These are phyloP conservation scores for Rosa lucieae DNA, from an alignment of 306 rosid genomes.

Conservation along the genomic window DNA sequence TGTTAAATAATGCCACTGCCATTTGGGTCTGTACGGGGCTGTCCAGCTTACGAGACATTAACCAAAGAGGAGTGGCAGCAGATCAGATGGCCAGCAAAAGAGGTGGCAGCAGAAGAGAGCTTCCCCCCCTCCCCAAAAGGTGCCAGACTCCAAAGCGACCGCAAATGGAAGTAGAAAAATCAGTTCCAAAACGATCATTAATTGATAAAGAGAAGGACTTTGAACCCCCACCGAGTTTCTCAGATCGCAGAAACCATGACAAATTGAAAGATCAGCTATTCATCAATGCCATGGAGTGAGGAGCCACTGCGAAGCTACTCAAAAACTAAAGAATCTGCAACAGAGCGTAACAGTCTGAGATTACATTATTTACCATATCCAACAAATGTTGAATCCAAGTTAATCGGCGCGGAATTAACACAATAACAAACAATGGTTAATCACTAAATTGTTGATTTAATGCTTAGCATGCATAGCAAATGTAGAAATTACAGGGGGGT, in stretches of 20 bases:
- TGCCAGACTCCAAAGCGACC: constrained; percentile 53
- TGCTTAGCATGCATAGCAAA: neutral
- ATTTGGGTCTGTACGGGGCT: constrained; percentile 97
- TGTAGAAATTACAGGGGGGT: neutral
- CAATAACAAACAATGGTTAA: neutral
- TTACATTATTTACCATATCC: neutral
- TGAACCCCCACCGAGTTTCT: constrained; percentile 21
- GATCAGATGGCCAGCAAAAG: constrained; percentile 38
- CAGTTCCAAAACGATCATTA: constrained; percentile 55
- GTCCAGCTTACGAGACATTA: constrained; percentile 82
- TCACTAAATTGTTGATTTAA: neutral
- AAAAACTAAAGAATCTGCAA: constrained; percentile 42
- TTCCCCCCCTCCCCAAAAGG: constrained; percentile 53
- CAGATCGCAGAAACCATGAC: neutral
- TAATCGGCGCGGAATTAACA: neutral
- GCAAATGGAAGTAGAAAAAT: constrained; percentile 26
- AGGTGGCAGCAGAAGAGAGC: constrained; percentile 51
- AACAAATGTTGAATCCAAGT: neutral
- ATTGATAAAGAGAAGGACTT: constrained; percentile 15
- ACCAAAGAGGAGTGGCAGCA: constrained; percentile 17
- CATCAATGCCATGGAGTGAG: constrained; percentile 11
- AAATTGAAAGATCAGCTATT: neutral
- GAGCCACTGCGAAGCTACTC: constrained; percentile 36
- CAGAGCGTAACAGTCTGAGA: constrained; percentile 2
- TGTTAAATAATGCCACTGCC: constrained; percentile 75